These are phyloP conservation scores for Colletotrichum agaves DNA, from an alignment of 2,329 filamentous ascomycete species.

Conservation along the genomic window DNA sequence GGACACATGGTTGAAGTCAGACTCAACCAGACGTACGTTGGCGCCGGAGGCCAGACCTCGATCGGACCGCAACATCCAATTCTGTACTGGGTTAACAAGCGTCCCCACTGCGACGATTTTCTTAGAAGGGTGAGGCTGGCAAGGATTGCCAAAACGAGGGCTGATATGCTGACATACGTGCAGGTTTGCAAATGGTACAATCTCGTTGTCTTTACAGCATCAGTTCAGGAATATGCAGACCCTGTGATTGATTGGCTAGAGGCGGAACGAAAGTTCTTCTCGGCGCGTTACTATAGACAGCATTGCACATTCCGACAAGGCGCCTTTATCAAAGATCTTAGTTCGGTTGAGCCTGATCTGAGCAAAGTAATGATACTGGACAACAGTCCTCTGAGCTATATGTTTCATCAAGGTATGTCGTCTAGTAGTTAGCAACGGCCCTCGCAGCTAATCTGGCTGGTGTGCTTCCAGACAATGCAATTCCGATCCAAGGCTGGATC, in stretches of 20 bases:
- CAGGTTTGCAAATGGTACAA: conserved; percentile 98
- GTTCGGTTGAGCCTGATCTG: conserved; percentile 93
- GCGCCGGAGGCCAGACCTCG: conserved; percentile 71
- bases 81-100: conserved; percentile 98
- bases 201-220: conserved; percentile 94
- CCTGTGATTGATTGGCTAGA: conserved; percentile 99
- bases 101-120: conserved; percentile 96
- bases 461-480: conserved; percentile 84
- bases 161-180: conserved; percentile 11
- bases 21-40: conserved; percentile 77
- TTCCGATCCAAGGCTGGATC: conserved; percentile 99
- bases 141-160: background rate
- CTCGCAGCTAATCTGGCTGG: background rate
- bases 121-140: conserved; percentile 74
- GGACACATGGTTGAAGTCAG: conserved; percentile 99
- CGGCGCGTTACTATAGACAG: conserved; percentile 92
- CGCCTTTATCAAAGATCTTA: conserved; percentile 97
- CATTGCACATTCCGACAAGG: conserved; percentile 97
- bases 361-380: conserved; percentile 99
- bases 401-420: conserved; percentile 92
- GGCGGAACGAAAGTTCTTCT: conserved; percentile 95
- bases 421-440: background rate
- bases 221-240: conserved; percentile 97
- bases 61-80: conserved; percentile 93
- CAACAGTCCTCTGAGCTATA: conserved; percentile 97